phyloP scores from a whole-genome alignment of 257 asterid species.

The Solanum lycopersicoides region DNA sequence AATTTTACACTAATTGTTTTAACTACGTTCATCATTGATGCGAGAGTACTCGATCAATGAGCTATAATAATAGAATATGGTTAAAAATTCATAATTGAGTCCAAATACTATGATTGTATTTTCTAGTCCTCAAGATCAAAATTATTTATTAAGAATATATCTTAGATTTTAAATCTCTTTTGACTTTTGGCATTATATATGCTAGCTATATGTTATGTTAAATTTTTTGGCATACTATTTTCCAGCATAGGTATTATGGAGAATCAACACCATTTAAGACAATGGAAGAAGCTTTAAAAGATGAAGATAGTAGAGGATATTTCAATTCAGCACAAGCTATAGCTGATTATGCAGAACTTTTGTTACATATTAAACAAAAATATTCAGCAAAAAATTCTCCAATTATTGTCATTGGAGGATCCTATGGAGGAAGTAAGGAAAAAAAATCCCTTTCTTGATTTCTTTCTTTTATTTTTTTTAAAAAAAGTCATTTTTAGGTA shows the following conservation, averaged over 20 bases:
- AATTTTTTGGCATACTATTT: background rate
- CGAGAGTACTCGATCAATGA: background rate
- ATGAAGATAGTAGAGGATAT: conserved; percentile 44
- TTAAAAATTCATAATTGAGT: background rate
- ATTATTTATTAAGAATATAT: background rate
- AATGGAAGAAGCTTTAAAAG: conserved; percentile 28
- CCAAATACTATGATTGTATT: background rate
- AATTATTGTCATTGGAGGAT: conserved; percentile 60
- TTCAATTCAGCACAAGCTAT: conserved; percentile 75
- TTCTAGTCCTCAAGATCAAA: background rate
- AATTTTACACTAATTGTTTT: background rate
- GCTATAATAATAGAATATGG: background rate
- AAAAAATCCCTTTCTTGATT: too few species aligned
- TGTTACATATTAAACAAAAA: conserved; percentile 35
- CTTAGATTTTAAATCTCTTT: background rate
- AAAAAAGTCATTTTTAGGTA: background rate
- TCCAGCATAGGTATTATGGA: conserved; percentile 73
- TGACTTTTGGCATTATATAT: background rate
- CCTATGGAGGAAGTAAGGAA: conserved; percentile 78
- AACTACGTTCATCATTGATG: background rate
- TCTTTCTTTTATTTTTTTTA: too few species aligned
- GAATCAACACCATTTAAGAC: conserved; percentile 50
- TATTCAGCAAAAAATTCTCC: conserved; percentile 49
- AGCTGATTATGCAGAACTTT: conserved; percentile 68
- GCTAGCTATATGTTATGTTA: background rate